Evolutionary conservation across 2,329 filamentous ascomycete species (phyloP).

Genomic region (Diaporthe aspalathi): DNA sequence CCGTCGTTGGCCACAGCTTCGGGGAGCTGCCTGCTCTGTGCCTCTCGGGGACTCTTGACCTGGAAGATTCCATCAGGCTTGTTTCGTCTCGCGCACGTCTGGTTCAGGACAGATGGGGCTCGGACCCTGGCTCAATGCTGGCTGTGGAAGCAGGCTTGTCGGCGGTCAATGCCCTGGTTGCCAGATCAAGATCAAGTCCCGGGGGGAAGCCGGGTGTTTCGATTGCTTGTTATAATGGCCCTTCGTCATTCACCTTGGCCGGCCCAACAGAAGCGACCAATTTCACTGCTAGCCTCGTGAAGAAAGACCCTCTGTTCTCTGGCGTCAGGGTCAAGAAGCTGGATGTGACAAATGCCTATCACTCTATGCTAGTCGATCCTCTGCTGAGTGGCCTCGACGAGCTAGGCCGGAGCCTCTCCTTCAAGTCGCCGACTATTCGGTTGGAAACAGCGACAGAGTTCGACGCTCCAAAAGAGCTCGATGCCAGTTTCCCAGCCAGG

Average conservation of each 20-base stretch:
- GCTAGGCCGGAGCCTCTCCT: constrained; percentile 46
- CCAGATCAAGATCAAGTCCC: background rate
- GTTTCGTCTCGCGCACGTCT: constrained; percentile 47
- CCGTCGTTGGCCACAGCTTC: constrained; percentile 54
- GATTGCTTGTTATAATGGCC: constrained; percentile 63
- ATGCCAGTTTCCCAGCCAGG: constrained; percentile 42
- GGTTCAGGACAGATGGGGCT: constrained; percentile 48
- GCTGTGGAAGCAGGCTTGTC: constrained; percentile 42
- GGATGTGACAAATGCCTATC: constrained; percentile 60
- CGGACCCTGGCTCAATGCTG: constrained; percentile 54
- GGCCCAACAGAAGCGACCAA: constrained; percentile 51
- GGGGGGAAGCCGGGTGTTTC: background rate
- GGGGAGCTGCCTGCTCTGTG: constrained; percentile 55
- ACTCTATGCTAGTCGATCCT: constrained; percentile 55
- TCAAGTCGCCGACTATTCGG: constrained; percentile 48
- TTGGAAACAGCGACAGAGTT: constrained; percentile 46
- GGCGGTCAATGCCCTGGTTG: background rate
- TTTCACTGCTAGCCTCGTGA: background rate
- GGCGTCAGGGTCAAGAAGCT: constrained; percentile 51
- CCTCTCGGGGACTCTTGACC: constrained; percentile 47
- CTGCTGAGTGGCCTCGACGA: constrained; percentile 50
- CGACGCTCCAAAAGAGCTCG: constrained; percentile 38
- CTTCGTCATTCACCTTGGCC: constrained; percentile 54
- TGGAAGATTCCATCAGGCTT: constrained; percentile 47
- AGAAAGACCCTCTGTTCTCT: constrained; percentile 40